Evolutionary conservation across 495 filamentous ascomycete genomes (phyloP), one percentile per base, ranked within the genome.

Genomic region (Aspergillus sclerotioniger): DNA sequence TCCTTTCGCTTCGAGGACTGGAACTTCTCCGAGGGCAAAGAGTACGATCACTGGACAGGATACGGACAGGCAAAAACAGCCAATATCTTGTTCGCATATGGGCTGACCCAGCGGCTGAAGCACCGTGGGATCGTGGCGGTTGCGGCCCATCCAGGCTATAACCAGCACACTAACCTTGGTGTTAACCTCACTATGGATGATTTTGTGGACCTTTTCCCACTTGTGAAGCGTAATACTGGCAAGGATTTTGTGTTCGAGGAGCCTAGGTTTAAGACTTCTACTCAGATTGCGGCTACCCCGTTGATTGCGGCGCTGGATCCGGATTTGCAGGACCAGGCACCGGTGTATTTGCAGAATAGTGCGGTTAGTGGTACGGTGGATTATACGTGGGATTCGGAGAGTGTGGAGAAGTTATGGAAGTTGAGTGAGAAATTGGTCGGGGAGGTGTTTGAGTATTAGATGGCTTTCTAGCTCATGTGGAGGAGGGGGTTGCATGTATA

Each of bases 391-490:
- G 37, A 41, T n/a, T 2, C 5, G 6, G 13, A n/a, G 37, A 41
- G 37, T 41, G 37, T n/a, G 13, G 52, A 46, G 25, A 54, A 29
- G 41, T 28, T 45, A 10, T 54, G 52, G 41, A 46, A 45, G 29
- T 32, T 54, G 52, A 54, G 33, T 17, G 52, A 54, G 52, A 6
- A 32, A 17, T 19, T 45, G 41, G 52, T 46, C 1, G 52, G 52
- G 3, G 4, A 54, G 52, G 44, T 46, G 16, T 54, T 54, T 45
- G 13, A 17, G 10, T 54, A 54, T 46, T 46, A 45, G 41, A 10
- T 41, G 37, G 37, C n/a, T 9, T 35, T 8, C 25, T 25, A 25
- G 2, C 25, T 25, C 5, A 5, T 25, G 2, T 25, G 5, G 25
- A 25, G 2, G 25, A 25, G 25, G 25, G 2, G 25, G 2, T 3